Evolutionary conservation across 2,329 filamentous ascomycete genomes (phyloP), one percentile per base, ranked within the genome.

Genomic region (Allantophomopsis cytisporea): DNA sequence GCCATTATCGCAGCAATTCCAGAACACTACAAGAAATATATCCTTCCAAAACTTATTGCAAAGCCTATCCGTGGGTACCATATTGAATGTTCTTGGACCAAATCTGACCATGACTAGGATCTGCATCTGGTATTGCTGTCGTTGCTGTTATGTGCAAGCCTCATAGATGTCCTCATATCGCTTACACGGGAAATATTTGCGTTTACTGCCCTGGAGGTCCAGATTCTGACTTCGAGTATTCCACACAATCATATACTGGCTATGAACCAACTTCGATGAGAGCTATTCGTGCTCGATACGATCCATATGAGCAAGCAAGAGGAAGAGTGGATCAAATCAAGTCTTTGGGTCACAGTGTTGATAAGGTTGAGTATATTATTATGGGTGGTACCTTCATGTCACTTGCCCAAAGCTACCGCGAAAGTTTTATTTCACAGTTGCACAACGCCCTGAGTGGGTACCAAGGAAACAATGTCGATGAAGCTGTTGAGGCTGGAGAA

Each of bases 311-410:
- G 61, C 91, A 98, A 65, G 91, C 91, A 13, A 74, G 91, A 57
- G 91, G 91, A 33, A 78, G 91, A 50, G 89, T 98, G 5, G 93
- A 98, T 52, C 91, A 98, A 63, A 86, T 98, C 55, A 93, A 94
- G 60, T 83, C 85, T 2, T 71, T 98, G 0, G 91, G 91, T 1
- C 91, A 98, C 60, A 94, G 86, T 35, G 91, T 98, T 36, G 91
- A 98, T 64, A 98, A 98, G 60, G 91, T 98, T 17, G 91, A 98
- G 65, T 98, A 96, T 60, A 98, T 98, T 56, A 94, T 98, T 57
- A 98, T 98, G 91, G 91, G 91, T 43, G 91, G 91, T 48, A 98
- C 91, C 0, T 98, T 98, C 62, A 98, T 98, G 93, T 96, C 89
- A 2, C 64, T 98, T 18, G 73, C 89, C 7, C 79, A 87, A 52